Evolutionary conservation across 371 early-diverging fungal species (phyloP), one percentile per base, ranked within the genome.

Genomic region (Circinella umbellata): DNA sequence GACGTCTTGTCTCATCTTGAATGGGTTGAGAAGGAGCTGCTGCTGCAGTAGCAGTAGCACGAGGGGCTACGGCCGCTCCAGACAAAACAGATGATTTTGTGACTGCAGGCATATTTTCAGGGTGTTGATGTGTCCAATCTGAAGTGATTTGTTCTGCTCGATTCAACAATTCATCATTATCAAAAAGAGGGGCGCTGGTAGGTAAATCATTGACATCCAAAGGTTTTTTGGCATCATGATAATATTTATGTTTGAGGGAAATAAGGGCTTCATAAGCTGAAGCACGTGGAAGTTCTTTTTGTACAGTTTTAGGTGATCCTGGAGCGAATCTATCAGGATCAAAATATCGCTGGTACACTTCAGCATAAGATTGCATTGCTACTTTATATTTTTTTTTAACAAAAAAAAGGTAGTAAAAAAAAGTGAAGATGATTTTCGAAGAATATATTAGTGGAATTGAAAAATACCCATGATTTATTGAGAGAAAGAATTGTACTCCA

Each of bases 101-200:
- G 15, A 7, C 15, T 51, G 51, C 1, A 13, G 15, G 5, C 34
- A 15, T 34, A 15, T 34, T 3, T 5, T 34, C 64, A 13, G 66
- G 66, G 57, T 66, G 34, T 11, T 37, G 36, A 5, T 39, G n/a
- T 18, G 42, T 66, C 66, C 66, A 66, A 27, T 66, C 66, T 10
- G 9, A 7, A n/a, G 46, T 38, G 17, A 59, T 27, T 59, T 57
- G 46, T 20, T 66, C 66, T 17, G 66, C 54, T 14, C 59, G 54
- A 6, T 36, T 39, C n/a, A 42, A 10, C 4, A 66, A 35, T 38
- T 66, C 66, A 27, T 59, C 36, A 15, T 57, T 54, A 27, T 66
- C 66, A 57, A 66, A 66, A 17, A 66, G 59, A 3, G 66, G 66
- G 5, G 54, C 57, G 57, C 66, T 66, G 3, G 66, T 57, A 1